phyloP scores from a whole-genome alignment of 306 rosid genomes.

The Casuarina cunninghamiana region DNA sequence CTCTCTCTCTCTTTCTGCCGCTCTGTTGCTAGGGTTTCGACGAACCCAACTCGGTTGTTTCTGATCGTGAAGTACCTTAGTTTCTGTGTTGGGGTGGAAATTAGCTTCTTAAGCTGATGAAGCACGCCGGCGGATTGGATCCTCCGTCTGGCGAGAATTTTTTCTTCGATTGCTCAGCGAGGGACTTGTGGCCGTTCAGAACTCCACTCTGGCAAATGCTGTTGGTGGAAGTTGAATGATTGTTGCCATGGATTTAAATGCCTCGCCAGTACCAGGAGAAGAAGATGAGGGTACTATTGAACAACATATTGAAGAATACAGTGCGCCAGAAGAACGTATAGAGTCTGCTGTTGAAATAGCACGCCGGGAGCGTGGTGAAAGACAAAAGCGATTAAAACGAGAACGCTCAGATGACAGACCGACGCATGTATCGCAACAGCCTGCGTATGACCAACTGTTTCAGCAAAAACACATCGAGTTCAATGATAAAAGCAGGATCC shows the following conservation, averaged over 20 bases:
- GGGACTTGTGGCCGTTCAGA: slow-evolving; percentile 23
- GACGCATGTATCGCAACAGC: slow-evolving; percentile 52
- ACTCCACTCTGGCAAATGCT: slow-evolving; percentile 43
- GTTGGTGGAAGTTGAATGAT: slow-evolving; percentile 69
- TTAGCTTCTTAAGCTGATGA: background rate
- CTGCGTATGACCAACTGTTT: slow-evolving; percentile 58
- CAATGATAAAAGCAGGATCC: slow-evolving; percentile 77
- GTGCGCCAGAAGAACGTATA: slow-evolving; percentile 70
- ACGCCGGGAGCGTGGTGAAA: slow-evolving; percentile 99
- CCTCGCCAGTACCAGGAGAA: slow-evolving; percentile 81
- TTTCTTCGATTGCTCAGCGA: slow-evolving; percentile 31
- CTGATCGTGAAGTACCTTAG: slow-evolving; percentile 24
- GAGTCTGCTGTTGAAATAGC: slow-evolving; percentile 80
- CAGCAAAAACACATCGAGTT: slow-evolving; percentile 54
- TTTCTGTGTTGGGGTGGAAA: background rate
- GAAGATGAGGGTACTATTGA: slow-evolving; percentile 85
- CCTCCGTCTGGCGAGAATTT: slow-evolving; percentile 24
- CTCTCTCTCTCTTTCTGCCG: too few species aligned
- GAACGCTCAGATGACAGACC: slow-evolving; percentile 88
- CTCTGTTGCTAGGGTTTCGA: background rate
- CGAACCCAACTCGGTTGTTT: slow-evolving; percentile 12
- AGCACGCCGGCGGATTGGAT: slow-evolving; percentile 8
- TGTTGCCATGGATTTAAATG: slow-evolving; percentile 97
- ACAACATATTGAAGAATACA: slow-evolving; percentile 52
- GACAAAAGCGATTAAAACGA: slow-evolving; percentile 76